Base-by-base conservation (phyloP, 495 filamentous ascomycete genomes). In the Penicillium angulare region DNA sequence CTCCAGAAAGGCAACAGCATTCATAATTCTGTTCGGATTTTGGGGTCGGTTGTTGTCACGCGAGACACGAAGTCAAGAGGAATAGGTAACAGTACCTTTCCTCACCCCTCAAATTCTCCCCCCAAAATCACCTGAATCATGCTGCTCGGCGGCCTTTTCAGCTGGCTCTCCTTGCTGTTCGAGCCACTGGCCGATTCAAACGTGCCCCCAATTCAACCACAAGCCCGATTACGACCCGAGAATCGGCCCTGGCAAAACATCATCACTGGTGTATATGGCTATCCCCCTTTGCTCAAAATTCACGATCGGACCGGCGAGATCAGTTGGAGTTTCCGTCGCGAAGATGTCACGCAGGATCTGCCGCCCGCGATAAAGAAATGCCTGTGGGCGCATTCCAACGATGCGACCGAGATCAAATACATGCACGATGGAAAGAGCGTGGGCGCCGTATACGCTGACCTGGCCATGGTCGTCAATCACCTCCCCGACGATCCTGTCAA, bases 401-500 rank as follows among this genome's bases (percentile, higher is more conserved):
- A 66, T 34, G 64, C 64, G 12, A 67, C 64, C 13, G 64, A 67
- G 13, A 47, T 67, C 29, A 67, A 67, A 34, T 65, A 54, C 56
- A 57, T 64, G 43, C 48, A 48, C 17, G 55, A 50, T 13, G 64
- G 64, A 0, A 55, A 40, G 12, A 54, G 47, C 12, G 46, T 67
- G 13, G 64, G 53, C 10, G 64, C 64, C 26, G 47, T 67, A 40
- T 64, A 64, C 40, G 56, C 56, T 21, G 38, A 55, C 18, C 49
- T 63, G 21, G 50, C 43, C 41, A 10, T 67, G 16, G 51, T 65
- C 42, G 44, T 67, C 50, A 67, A 67, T 36, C 57, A 65, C 29
- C 63, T 56, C 3, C 64, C 64, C 17, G 56, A 65, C 16, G 21
- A 56, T n/a, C 58, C 61, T 3, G 51, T 17, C 15, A 59, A 35